Base-by-base conservation (phyloP, 345 rosid species). In the Trapa incisa region DNA sequence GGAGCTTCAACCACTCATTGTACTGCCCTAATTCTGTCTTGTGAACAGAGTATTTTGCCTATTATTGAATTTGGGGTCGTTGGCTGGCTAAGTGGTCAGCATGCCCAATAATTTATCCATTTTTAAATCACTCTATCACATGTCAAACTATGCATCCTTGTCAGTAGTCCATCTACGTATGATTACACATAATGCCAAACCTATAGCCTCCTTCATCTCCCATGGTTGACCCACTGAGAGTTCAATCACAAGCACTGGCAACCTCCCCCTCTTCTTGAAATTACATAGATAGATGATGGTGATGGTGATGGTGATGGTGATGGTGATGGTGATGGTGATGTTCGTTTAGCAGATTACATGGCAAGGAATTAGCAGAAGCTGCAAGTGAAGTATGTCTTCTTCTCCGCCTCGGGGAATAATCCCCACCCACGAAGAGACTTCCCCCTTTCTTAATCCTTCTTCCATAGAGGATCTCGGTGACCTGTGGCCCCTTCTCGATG, bases 341-440 rank as follows among this genome's bases (percentile, higher is more conserved):
- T 54, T 22, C 10, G 6, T 15, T 50, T 54, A n/a, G 60, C 60
- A 54, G 60, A n/a, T 54, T 11, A 5, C 22, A 22, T 54, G 35
- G 29, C 1, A 3, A 22, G 60, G 22, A 2, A 54, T 22, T 54
- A 22, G 60, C n/a, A 9, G 32, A 17, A 22, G 32, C 22, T 50
- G 56, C 11, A 54, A 54, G 60, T 66, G 39, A 29, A 37, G 35
- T 58, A 58, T 68, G 71, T 60, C 65, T 4, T 60, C 65, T 4
- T 68, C 71, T 14, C 71, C 65, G 45, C 68, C 68, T 47, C 39
- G 0, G 32, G 45, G 33, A 54, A 54, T 39, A 35, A 32, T 66
- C 22, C 61, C 69, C 4, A 35, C 13, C 50, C 60, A 38, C 0
- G 58, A 48, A 13, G 61, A 50, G 13, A 54, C 60, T 54, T 54